Evolutionary conservation across 1,284 basidiomycete genomes (phyloP).

Genomic region (Cutaneotrichosporon cyanovorans): DNA sequence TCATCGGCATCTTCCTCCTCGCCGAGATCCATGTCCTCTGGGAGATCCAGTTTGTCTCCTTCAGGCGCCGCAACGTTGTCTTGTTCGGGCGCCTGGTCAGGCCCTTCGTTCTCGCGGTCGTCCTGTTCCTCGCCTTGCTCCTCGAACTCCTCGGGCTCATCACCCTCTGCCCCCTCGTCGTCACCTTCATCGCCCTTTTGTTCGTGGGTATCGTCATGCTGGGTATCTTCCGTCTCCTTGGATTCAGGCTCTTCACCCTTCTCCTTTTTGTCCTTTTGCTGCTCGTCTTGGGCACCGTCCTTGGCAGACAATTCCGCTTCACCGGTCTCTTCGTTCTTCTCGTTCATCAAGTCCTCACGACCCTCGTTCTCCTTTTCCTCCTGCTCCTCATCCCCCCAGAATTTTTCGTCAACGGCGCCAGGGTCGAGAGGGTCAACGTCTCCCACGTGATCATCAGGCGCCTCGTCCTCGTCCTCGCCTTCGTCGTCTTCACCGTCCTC

Average conservation of each 20-base stretch:
- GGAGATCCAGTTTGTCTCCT: slow-evolving; percentile 70
- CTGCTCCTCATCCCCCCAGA: slow-evolving; percentile 80
- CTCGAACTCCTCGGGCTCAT: slow-evolving; percentile 26
- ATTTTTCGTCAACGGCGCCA: slow-evolving; percentile 84
- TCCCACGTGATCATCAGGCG: slow-evolving; percentile 74
- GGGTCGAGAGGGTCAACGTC: slow-evolving; percentile 83
- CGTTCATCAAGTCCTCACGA: slow-evolving; percentile 45
- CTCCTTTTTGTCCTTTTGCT: slow-evolving; percentile 41
- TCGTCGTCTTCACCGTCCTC: slow-evolving; percentile 56
- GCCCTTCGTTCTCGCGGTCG: slow-evolving; percentile 37
- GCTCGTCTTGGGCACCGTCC: slow-evolving; percentile 49
- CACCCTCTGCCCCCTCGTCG: slow-evolving; percentile 26
- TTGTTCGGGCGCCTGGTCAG: slow-evolving; percentile 46
- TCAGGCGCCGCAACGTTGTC: slow-evolving; percentile 61
- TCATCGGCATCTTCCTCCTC: slow-evolving; percentile 48
- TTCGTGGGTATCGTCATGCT: slow-evolving; percentile 23
- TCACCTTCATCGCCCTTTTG: slow-evolving; percentile 27
- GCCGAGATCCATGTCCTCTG: slow-evolving; percentile 68
- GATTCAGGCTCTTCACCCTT: slow-evolving; percentile 27
- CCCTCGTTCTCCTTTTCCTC: slow-evolving; percentile 43
- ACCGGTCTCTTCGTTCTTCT: slow-evolving; percentile 43
- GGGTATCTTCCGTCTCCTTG: slow-evolving; percentile 14
- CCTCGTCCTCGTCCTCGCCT: slow-evolving; percentile 52
- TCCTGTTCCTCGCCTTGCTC: slow-evolving; percentile 42
- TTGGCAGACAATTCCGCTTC: slow-evolving; percentile 71